Evolutionary conservation across 208 protist species (phyloP), one percentile per base, ranked within the genome.

Genomic region (Porcisia deanei): DNA sequence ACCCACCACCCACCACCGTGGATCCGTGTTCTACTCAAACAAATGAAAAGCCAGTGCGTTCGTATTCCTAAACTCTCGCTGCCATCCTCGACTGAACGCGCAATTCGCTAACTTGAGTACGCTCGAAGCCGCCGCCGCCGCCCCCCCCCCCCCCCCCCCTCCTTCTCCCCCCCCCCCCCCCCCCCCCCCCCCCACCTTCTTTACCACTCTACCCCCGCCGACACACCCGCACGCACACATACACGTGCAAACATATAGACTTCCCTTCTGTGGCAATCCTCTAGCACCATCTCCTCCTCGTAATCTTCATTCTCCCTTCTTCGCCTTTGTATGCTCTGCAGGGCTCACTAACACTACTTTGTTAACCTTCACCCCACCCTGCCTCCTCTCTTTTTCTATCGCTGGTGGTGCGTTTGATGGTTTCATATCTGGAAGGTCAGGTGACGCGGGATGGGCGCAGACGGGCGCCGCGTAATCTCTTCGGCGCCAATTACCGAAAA

Each of bases 381-480:
- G 5, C 9, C 22, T 37, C 41, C 41, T 67, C 20, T n/a, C 37
- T 5, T 39, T 10, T 49, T 7, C 16, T 47, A 22, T 67, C 9
- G 43, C 41, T 43, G 20, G 60, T 52, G 41, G 63, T 25, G 43
- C 63, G 63, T 37, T 30, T 25, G 53, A 68, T 87, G 54, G 67
- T 74, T 22, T 84, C 87, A 37, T 88, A 83, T 71, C 81, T 83
- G 22, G 81, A 88, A 60, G 75, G 73, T 10, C 65, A 77, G 70
- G 64, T 72, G 43, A 94, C 88, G n/a, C 80, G 80, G 20, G 92
- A 96, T 67, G 92, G 92, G 59, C 89, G 89, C 75, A 84, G 75
- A 72, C 89, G 92, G 25, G 92, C 92, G 3, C 89, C 92, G n/a
- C 86, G 83, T 16, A 72, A 88, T 71, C 85, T 91, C 74, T 91